Evolutionary conservation across 1,284 basidiomycete species (phyloP).

Genomic region (Trichosporon coremiiforme): DNA sequence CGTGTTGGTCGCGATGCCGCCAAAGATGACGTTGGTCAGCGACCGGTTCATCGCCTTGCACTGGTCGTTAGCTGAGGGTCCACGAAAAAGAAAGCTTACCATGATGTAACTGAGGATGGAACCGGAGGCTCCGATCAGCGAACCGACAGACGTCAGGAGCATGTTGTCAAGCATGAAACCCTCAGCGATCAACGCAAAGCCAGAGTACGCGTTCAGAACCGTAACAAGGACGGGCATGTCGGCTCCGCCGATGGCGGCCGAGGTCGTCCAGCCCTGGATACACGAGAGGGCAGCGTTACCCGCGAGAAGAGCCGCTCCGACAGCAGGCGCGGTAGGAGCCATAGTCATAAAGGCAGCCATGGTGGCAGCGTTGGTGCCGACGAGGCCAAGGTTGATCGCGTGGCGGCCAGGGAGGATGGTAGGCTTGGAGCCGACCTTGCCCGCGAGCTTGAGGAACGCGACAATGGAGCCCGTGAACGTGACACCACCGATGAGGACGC

Average conservation of each 20-base stretch:
- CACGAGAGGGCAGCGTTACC: slow-evolving; percentile 73
- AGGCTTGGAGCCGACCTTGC: slow-evolving; percentile 72
- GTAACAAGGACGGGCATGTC: slow-evolving; percentile 90
- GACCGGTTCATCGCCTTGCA: slow-evolving; percentile 78
- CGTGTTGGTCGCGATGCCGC: slow-evolving; percentile 68
- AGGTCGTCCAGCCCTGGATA: slow-evolving; percentile 75
- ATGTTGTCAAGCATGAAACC: slow-evolving; percentile 86
- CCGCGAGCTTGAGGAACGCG: slow-evolving; percentile 82
- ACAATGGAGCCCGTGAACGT: slow-evolving; percentile 68
- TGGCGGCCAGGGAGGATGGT: slow-evolving; percentile 73
- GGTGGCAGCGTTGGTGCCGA: slow-evolving; percentile 68
- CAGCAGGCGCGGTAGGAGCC: slow-evolving; percentile 67
- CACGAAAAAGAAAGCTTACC: slow-evolving; percentile 58
- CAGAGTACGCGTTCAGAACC: slow-evolving; percentile 82
- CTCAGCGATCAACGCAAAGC: slow-evolving; percentile 90
- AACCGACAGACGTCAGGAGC: slow-evolving; percentile 74
- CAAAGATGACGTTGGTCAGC: slow-evolving; percentile 52
- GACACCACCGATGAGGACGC: slow-evolving; percentile 71
- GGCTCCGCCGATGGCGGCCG: slow-evolving; percentile 80
- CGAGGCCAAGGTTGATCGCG: slow-evolving; percentile 67
- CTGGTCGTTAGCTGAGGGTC: slow-evolving; percentile 58
- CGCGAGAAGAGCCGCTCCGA: slow-evolving; percentile 74
- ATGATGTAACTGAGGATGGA: slow-evolving; percentile 89
- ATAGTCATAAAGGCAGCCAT: slow-evolving; percentile 74
- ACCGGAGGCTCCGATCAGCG: slow-evolving; percentile 79